Evolutionary conservation across 495 filamentous ascomycete species (phyloP).

Genomic region (Tuber borchii): DNA sequence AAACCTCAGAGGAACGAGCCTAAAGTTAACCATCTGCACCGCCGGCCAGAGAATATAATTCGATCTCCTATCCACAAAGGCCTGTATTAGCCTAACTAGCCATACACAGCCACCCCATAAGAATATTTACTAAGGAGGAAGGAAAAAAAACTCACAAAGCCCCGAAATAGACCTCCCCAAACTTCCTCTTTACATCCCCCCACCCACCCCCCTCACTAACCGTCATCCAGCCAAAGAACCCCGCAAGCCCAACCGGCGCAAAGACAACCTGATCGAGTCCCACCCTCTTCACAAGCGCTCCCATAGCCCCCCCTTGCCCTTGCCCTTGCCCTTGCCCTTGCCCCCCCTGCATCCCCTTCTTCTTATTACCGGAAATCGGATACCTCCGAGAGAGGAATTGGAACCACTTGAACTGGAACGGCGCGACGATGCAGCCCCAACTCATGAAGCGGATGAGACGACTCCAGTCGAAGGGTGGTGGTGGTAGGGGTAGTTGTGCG

Average conservation of each 20-base stretch:
- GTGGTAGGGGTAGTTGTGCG: slow-evolving; percentile 60
- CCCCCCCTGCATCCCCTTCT: too few relatives aligned
- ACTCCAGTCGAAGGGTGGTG: slow-evolving; percentile 91
- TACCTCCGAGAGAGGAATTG: slow-evolving; percentile 74
- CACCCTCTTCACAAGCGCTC: slow-evolving; percentile 73
- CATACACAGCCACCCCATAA: background rate
- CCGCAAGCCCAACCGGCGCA: slow-evolving; percentile 69
- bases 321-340: background rate
- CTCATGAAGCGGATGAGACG: slow-evolving; percentile 88
- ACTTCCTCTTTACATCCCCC: slow-evolving; percentile 69
- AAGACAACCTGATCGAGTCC: slow-evolving; percentile 93
- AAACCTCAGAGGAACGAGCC: slow-evolving; percentile 88
- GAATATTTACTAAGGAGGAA: background rate
- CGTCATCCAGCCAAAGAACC: slow-evolving; percentile 85
- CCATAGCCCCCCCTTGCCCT: slow-evolving; percentile 51
- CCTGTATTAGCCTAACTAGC: background rate
- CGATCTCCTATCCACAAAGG: slow-evolving; percentile 59
- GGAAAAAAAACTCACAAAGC: slow-evolving; percentile 23
- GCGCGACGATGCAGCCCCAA: slow-evolving; percentile 93
- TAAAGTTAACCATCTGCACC: slow-evolving; percentile 95
- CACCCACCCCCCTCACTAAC: slow-evolving; percentile 86
- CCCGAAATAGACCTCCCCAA: slow-evolving; percentile 73
- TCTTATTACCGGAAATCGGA: slow-evolving; percentile 68
- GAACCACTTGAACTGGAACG: slow-evolving; percentile 96
- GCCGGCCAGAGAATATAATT: slow-evolving; percentile 95